Conservation (phyloP, 257 asterid genomes). For the Solanum virginianum region DNA sequence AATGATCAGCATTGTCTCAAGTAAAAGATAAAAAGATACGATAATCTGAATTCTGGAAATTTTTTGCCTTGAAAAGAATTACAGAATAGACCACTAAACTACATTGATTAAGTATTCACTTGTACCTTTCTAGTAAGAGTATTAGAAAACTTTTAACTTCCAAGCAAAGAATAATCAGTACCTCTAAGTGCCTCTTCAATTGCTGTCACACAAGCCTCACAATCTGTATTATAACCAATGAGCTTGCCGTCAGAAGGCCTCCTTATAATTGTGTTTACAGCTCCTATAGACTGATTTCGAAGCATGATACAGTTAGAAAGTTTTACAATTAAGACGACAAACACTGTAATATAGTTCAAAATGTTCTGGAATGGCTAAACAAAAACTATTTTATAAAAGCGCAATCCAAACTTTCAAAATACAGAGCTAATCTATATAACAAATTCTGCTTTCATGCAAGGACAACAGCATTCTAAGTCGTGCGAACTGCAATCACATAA, state of each 20-base stretch:
- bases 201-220: conserved; percentile 59
- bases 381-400: neutral
- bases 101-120: neutral
- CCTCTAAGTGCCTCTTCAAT: conserved; percentile 59
- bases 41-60: neutral
- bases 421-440: neutral
- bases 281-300: conserved; percentile 46
- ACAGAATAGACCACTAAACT: neutral
- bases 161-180: neutral
- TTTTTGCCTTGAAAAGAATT: neutral
- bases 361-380: neutral
- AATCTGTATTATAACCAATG: conserved; percentile 65
- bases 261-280: conserved; percentile 56
- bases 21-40: neutral
- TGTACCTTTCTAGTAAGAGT: neutral
- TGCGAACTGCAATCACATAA: neutral
- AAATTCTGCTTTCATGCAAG: neutral
- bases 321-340: neutral
- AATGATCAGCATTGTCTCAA: neutral
- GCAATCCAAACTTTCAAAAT: neutral
- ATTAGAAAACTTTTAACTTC: neutral
- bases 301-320: neutral
- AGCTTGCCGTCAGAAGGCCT: conserved; percentile 46
- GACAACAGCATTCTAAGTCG: neutral
- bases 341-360: neutral